Evolutionary conservation across 305 asterid genomes (phyloP).

Genomic region (Petunia hybrid): DNA sequence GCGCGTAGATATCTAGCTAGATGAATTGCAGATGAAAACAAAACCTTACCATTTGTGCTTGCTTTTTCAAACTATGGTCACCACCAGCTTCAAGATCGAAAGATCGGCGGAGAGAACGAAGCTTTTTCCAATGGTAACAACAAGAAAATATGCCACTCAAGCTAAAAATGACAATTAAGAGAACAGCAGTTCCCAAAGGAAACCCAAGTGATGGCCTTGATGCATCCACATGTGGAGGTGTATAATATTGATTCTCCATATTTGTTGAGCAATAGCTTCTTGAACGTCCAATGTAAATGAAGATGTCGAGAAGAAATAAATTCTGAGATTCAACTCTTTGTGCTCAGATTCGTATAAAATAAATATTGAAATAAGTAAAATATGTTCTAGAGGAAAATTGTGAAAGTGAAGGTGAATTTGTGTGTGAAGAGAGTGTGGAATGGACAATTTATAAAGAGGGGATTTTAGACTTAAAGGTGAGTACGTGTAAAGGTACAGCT

Average conservation of each 20-base stretch:
- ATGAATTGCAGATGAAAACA: not conserved
- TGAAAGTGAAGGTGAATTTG: constrained; percentile 36
- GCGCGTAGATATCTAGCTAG: no score
- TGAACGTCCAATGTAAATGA: not conserved
- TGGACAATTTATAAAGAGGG: constrained; percentile 22
- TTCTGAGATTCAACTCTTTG: not conserved
- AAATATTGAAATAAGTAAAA: not conserved
- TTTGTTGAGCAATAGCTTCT: not conserved
- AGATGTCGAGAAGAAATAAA: not conserved
- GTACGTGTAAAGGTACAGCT: constrained; percentile 54
- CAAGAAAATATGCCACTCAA: constrained; percentile 88
- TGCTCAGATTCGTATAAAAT: not conserved
- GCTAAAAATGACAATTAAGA: constrained; percentile 72
- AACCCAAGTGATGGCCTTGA: constrained; percentile 73
- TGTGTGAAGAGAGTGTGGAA: constrained; percentile 6
- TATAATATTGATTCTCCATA: constrained; percentile 62
- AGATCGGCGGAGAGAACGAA: constrained; percentile 63
- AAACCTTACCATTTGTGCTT: not conserved
- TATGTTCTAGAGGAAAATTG: not conserved
- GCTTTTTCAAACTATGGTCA: not conserved
- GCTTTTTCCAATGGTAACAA: constrained; percentile 91
- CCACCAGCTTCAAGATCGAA: constrained; percentile 58
- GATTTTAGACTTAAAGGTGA: not conserved
- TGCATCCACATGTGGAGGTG: constrained; percentile 60
- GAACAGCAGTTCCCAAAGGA: constrained; percentile 81